These are phyloP conservation scores for Senna siamea DNA, from an alignment of 306 rosid species.

Conservation along the genomic window DNA sequence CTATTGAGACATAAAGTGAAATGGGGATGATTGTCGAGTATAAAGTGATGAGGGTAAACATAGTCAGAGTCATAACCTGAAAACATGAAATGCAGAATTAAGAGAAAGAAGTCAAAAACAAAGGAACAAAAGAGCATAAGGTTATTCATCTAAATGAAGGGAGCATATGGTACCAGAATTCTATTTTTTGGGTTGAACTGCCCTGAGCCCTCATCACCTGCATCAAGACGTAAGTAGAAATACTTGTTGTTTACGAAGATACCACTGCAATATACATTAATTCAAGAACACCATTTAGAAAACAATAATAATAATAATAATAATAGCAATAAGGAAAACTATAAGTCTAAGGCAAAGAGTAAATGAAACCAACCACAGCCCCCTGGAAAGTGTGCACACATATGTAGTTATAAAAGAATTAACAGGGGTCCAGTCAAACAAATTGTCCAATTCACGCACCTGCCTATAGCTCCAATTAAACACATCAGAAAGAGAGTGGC, in stretches of 20 bases:
- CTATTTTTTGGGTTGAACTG: constrained; percentile 85
- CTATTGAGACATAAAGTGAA: constrained; percentile 96
- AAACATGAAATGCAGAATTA: constrained; percentile 40
- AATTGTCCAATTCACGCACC: constrained; percentile 53
- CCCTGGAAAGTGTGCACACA: background rate
- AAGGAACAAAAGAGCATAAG: constrained; percentile 17
- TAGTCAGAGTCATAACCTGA: constrained; percentile 84
- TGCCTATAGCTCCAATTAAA: constrained; percentile 89
- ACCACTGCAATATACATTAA: constrained; percentile 62
- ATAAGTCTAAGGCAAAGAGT: background rate
- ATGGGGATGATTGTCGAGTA: constrained; percentile 96
- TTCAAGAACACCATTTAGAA: constrained; percentile 31
- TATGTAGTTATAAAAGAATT: background rate
- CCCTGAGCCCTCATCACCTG: constrained; percentile 55
- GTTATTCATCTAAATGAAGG: constrained; percentile 29
- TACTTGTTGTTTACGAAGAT: constrained; percentile 74
- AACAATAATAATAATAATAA: background rate
- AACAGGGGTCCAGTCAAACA: constrained; percentile 18
- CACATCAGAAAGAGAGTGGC: constrained; percentile 82
- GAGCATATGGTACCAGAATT: constrained; percentile 66
- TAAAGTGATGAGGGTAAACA: constrained; percentile 92
- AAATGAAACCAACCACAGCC: constrained; percentile 1
- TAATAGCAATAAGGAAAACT: background rate
- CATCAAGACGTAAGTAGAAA: constrained; percentile 76
- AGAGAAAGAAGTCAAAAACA: constrained; percentile 29